Evolutionary conservation across 2,329 filamentous ascomycete species (phyloP).

Genomic region (Teratosphaeria gauchensis): DNA sequence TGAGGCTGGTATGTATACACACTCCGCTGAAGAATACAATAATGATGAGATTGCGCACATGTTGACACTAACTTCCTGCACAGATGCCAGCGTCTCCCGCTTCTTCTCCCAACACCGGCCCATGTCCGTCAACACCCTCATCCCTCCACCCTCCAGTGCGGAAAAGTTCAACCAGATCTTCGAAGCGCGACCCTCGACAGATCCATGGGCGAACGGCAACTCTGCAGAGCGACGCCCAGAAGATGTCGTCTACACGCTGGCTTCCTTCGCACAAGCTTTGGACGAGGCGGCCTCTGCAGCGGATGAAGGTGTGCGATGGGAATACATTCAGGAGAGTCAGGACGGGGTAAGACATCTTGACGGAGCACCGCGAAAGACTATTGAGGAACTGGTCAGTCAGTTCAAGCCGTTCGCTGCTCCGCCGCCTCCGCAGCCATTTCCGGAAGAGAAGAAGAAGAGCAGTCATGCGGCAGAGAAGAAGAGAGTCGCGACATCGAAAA

Average conservation of each 20-base stretch:
- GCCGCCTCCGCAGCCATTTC: conserved; percentile 58
- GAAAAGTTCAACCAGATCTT: conserved; percentile 83
- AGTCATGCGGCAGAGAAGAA: conserved; percentile 8
- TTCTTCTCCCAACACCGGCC: conserved; percentile 96
- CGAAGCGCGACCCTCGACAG: conserved; percentile 36
- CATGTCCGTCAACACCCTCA: conserved; percentile 74
- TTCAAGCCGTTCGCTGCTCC: conserved; percentile 75
- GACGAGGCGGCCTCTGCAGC: conserved; percentile 27
- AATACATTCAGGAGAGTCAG: conserved; percentile 26
- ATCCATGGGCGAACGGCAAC: conserved; percentile 31
- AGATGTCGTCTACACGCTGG: conserved; percentile 37
- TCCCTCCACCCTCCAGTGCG: conserved; percentile 61
- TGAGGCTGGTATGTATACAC: conserved; percentile 18
- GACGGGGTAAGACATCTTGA: conserved; percentile 21
- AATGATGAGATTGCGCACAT: background rate
- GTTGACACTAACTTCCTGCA: conserved; percentile 42
- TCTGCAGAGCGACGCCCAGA: conserved; percentile 34
- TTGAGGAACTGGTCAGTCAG: conserved; percentile 32
- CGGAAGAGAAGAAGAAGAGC: conserved; percentile 9
- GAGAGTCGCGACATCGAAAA: background rate
- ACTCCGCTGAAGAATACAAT: conserved; percentile 3
- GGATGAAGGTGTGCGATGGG: conserved; percentile 29
- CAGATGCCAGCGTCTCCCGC: conserved; percentile 78
- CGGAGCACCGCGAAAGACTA: conserved; percentile 18
- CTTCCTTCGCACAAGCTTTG: conserved; percentile 30